Conservation (phyloP, 345 rosid species). For the Eucalyptus pumila region DNA sequence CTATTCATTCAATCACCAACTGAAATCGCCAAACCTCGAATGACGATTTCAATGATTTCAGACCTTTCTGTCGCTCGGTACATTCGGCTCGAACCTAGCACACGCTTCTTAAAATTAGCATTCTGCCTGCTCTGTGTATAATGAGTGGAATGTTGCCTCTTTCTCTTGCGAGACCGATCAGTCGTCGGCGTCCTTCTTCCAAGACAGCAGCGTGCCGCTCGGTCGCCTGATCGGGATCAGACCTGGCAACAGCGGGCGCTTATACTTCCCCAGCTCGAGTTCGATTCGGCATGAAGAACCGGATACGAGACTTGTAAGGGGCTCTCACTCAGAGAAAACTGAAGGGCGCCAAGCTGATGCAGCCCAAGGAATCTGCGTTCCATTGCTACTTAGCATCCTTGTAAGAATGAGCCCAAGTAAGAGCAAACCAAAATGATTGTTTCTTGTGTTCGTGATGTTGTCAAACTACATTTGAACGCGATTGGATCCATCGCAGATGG, state of each 20-base stretch:
- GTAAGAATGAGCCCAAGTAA: conserved; percentile 26
- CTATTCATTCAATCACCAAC: neutral
- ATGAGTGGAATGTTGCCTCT: neutral
- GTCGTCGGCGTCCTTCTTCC: conserved; percentile 53
- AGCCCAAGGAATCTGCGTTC: conserved; percentile 36
- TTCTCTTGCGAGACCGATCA: neutral
- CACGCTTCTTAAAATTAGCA: neutral
- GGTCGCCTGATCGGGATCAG: conserved; percentile 39
- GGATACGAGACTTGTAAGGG: neutral
- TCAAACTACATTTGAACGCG: neutral
- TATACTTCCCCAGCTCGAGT: conserved; percentile 12
- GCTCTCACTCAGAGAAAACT: neutral
- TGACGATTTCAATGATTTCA: neutral
- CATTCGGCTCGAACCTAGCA: neutral
- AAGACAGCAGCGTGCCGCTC: conserved; percentile 24
- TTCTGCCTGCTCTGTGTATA: neutral
- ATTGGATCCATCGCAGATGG: neutral
- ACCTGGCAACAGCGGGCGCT: conserved; percentile 7
- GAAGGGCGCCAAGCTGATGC: neutral
- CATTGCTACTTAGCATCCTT: conserved; percentile 13
- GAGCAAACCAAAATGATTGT: conserved; percentile 6
- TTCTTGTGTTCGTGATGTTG: neutral
- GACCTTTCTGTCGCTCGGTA: neutral
- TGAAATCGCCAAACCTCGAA: neutral
- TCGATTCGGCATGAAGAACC: neutral